These are phyloP conservation scores for Hymenoscyphus infarciens DNA, from an alignment of 2,329 filamentous ascomycete genomes.

Conservation along the genomic window DNA sequence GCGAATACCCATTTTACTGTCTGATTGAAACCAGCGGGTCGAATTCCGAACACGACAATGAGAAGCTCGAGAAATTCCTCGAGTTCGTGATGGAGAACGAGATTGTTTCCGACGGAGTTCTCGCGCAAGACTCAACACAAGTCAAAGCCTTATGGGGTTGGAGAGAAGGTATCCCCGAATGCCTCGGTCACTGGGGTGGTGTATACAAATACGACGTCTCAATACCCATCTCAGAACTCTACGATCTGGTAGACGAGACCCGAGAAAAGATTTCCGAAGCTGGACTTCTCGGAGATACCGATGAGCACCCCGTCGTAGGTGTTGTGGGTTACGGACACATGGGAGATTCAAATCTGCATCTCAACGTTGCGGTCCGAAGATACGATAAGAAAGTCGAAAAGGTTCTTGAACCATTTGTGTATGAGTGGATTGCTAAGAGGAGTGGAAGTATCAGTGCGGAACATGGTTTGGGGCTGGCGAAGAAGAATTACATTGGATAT, in stretches of 20 bases:
- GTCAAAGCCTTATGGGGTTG: constrained; percentile 81
- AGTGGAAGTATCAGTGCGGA: constrained; percentile 95
- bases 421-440: constrained; percentile 89
- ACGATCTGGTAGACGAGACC: constrained; percentile 83
- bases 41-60: constrained; percentile 87
- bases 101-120: constrained; percentile 82
- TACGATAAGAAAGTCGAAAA: constrained; percentile 88
- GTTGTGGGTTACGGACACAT: constrained; percentile 98
- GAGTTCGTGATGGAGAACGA: constrained; percentile 88
- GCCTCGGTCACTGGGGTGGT: constrained; percentile 83
- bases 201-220: constrained; percentile 99
- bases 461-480: constrained; percentile 88
- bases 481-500: constrained; percentile 94
- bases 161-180: constrained; percentile 90
- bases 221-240: constrained; percentile 84
- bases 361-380: constrained; percentile 79
- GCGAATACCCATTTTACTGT: constrained; percentile 89
- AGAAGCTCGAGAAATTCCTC: constrained; percentile 85
- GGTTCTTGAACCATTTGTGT: constrained; percentile 88
- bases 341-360: constrained; percentile 92
- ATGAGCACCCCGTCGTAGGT: constrained; percentile 74
- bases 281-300: constrained; percentile 73
- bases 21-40: constrained; percentile 94
- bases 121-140: constrained; percentile 93
- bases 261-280: constrained; percentile 67